Evolutionary conservation across 192 early-diverging fungal genomes (phyloP), one percentile per base, ranked within the genome.

Genomic region (Dimargaris verticillata): DNA sequence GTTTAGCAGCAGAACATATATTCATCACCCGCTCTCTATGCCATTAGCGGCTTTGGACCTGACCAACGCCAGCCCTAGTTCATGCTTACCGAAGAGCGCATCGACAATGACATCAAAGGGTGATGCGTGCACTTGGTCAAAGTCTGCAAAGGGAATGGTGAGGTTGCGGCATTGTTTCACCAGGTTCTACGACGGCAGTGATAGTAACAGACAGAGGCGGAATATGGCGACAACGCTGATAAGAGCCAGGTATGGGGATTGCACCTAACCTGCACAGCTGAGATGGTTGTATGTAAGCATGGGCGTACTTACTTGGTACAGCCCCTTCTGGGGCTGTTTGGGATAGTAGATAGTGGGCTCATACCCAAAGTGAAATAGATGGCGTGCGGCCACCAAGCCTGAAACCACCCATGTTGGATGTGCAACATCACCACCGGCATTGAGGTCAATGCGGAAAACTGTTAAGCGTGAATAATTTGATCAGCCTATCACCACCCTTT

Each of bases 361-460:
- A 65, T 87, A 94, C 9, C 93, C 93, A 78, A 93, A 99, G 69
- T 92, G 91, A 24, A 63, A 65, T 25, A 99, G 68, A 64, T 96
- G 93, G 28, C 93, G 80, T 14, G 93, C 93, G 17, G 91, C 89
- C 28, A 99, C 95, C 18, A 99, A 76, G 0, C 86, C 80, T 81
- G 60, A 33, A 47, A 53, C 3, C 55, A 20, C 33, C 22, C 55
- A 24, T 24, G 26, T 48, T 45, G 46, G 53, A 61, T 46, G 61
- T 22, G 55, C 61, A 58, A 49, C 15, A 33, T 60, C 10, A 62
- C 12, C 4, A 28, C 3, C 28, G 14, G 28, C 4, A 48, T 48
- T 17, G 44, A 9, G 11, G 44, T 48, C 15, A 20, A 11, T 3
- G 2, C 20, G 15, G 20, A 48, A 17, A 17, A 48, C 11, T 48